Conservation (phyloP, 2,329 filamentous ascomycete species). For the Aspergillus sp. region DNA sequence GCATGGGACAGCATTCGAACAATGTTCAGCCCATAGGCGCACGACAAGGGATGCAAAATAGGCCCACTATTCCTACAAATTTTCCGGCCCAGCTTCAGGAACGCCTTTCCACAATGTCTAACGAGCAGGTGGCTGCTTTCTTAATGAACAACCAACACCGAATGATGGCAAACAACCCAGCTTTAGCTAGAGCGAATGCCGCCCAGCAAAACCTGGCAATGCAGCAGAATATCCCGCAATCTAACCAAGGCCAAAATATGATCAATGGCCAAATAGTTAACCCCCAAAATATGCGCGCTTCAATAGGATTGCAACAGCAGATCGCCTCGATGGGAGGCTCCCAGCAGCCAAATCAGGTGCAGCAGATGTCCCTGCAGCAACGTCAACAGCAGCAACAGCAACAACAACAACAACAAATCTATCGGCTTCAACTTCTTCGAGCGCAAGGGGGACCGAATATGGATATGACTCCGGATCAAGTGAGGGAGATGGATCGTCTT, state of each 20-base stretch:
- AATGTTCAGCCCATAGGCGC: slow-evolving; percentile 25
- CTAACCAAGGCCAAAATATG: slow-evolving; percentile 32
- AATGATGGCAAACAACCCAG: slow-evolving; percentile 30
- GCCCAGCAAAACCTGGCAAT: slow-evolving; percentile 31
- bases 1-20: slow-evolving; percentile 32
- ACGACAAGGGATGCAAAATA: slow-evolving; percentile 33
- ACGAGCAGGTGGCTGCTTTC: slow-evolving; percentile 35
- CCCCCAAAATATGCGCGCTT: slow-evolving; percentile 35
- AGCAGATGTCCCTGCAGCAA: slow-evolving; percentile 35
- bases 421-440: slow-evolving; percentile 34
- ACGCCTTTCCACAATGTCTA: slow-evolving; percentile 35
- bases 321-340: slow-evolving; percentile 31
- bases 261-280: slow-evolving; percentile 33
- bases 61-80: slow-evolving; percentile 33
- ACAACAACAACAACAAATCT: slow-evolving; percentile 33
- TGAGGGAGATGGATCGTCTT: slow-evolving; percentile 44
- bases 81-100: slow-evolving; percentile 37
- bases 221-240: slow-evolving; percentile 32
- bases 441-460: slow-evolving; percentile 30
- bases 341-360: slow-evolving; percentile 32
- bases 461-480: slow-evolving; percentile 42
- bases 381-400: slow-evolving; percentile 29
- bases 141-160: slow-evolving; percentile 35
- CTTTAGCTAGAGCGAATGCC: slow-evolving; percentile 31
- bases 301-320: slow-evolving; percentile 36